phyloP scores from a whole-genome alignment of 495 filamentous ascomycete genomes.

The Mytilinidion resinicola region DNA sequence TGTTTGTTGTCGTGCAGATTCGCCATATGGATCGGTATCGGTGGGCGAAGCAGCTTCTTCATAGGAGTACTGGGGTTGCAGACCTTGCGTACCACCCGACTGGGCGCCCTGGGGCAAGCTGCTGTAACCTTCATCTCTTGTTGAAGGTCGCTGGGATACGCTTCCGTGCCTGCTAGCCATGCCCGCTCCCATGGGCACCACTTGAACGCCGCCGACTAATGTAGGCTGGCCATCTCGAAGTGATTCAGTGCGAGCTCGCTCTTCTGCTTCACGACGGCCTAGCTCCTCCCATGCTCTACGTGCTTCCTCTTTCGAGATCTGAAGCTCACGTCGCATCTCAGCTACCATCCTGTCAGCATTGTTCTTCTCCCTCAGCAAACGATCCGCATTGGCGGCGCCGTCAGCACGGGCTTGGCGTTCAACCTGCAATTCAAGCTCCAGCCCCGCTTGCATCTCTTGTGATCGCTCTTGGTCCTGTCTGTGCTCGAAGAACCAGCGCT shows the following conservation, averaged over 20 bases:
- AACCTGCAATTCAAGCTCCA: slow-evolving; percentile 63
- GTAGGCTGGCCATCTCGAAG: slow-evolving; percentile 84
- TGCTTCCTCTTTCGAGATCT: slow-evolving; percentile 94
- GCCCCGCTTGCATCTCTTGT: slow-evolving; percentile 75
- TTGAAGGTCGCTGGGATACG: slow-evolving; percentile 30
- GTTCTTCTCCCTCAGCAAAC: slow-evolving; percentile 55
- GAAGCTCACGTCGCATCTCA: slow-evolving; percentile 84
- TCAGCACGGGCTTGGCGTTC: slow-evolving; percentile 66
- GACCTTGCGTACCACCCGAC: slow-evolving; percentile 17
- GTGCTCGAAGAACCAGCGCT: slow-evolving; percentile 97
- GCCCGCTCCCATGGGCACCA: slow-evolving; percentile 88
- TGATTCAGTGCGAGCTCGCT: slow-evolving; percentile 81
- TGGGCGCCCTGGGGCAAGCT: not conserved
- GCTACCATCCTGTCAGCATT: slow-evolving; percentile 67
- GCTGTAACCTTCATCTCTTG: slow-evolving; percentile 31
- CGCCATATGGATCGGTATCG: slow-evolving; percentile 55
- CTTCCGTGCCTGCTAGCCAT: slow-evolving; percentile 60
- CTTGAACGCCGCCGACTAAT: slow-evolving; percentile 85
- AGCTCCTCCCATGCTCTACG: slow-evolving; percentile 96
- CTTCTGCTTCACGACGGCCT: slow-evolving; percentile 87
- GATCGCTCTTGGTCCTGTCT: slow-evolving; percentile 78
- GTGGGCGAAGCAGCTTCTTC: slow-evolving; percentile 40
- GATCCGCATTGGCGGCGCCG: slow-evolving; percentile 43
- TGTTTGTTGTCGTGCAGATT: slow-evolving; percentile 35
- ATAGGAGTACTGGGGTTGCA: slow-evolving; percentile 42